These are phyloP conservation scores for Musa troglodytarum DNA, from an alignment of 176 grass and related monocot genomes.

Conservation along the genomic window DNA sequence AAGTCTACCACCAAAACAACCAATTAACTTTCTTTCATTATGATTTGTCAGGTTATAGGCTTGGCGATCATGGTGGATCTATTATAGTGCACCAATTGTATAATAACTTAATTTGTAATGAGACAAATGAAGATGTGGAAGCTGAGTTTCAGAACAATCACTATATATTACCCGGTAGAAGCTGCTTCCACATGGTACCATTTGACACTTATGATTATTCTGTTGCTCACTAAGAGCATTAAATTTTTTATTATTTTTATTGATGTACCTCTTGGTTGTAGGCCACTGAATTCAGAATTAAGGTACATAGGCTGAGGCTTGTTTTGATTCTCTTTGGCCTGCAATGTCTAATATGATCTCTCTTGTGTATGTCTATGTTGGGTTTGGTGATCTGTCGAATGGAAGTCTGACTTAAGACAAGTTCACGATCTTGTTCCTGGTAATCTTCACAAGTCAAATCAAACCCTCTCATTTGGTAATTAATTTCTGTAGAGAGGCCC, in stretches of 20 bases:
- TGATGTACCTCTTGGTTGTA: background rate
- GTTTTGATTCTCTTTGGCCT: background rate
- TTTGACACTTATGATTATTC: slow-evolving; percentile 19
- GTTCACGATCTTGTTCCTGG: slow-evolving; percentile 63
- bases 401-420: slow-evolving; percentile 67
- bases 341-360: background rate
- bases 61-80: slow-evolving; percentile 12
- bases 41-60: slow-evolving; percentile 29
- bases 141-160: slow-evolving; percentile 43
- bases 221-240: background rate
- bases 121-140: slow-evolving; percentile 41
- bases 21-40: background rate
- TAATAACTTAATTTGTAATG: slow-evolving; percentile 45
- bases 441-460: slow-evolving; percentile 16
- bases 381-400: slow-evolving; percentile 23
- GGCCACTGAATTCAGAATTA: background rate
- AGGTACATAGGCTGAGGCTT: background rate
- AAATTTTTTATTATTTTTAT: background rate
- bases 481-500: background rate
- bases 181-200: slow-evolving; percentile 65
- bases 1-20: background rate
- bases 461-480: background rate
- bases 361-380: slow-evolving; percentile 26
- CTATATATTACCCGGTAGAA: slow-evolving; percentile 72
- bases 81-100: slow-evolving; percentile 41